phyloP scores from a whole-genome alignment of 192 early-diverging fungal species.

The Spizellomyces punctatus region DNA sequence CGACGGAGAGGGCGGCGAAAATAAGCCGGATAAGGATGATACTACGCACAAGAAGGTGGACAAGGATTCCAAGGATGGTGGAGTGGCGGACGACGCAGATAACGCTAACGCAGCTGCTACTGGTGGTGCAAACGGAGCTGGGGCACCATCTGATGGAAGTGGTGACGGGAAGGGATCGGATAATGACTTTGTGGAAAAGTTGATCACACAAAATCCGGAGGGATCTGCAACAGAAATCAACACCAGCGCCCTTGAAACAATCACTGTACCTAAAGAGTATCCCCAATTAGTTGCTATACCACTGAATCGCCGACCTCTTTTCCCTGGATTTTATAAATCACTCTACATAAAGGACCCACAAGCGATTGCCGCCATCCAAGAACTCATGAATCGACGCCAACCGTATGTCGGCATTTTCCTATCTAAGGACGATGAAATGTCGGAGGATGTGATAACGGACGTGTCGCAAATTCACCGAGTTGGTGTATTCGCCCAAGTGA shows the following conservation, averaged over 20 bases:
- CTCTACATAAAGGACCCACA: conserved; percentile 94
- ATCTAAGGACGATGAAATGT: conserved; percentile 86
- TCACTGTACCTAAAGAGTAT: conserved; percentile 82
- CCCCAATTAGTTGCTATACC: conserved; percentile 94
- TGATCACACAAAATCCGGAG: conserved; percentile 13
- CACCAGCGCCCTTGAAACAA: conserved; percentile 28
- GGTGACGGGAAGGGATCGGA: neutral
- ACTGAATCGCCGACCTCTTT: conserved; percentile 87
- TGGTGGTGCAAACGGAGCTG: neutral
- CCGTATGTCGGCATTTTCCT: conserved; percentile 98
- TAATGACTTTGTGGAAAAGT: conserved; percentile 17
- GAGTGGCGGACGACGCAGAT: neutral
- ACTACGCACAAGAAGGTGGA: conserved; percentile 2
- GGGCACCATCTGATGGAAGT: conserved; percentile 3
- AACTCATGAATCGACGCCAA: conserved; percentile 86
- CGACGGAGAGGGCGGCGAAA: neutral
- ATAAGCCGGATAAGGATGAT: conserved; percentile 4
- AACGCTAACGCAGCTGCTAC: conserved; percentile 6
- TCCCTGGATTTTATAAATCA: conserved; percentile 98
- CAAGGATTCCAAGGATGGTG: conserved; percentile 5
- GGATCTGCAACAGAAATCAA: conserved; percentile 18
- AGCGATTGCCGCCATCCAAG: conserved; percentile 89
- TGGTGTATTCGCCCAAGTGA: conserved; percentile 97
- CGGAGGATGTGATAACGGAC: conserved; percentile 77
- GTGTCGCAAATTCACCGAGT: conserved; percentile 82